Conservation (phyloP, 2,329 filamentous ascomycete genomes). For the Ophiostoma quercus region DNA sequence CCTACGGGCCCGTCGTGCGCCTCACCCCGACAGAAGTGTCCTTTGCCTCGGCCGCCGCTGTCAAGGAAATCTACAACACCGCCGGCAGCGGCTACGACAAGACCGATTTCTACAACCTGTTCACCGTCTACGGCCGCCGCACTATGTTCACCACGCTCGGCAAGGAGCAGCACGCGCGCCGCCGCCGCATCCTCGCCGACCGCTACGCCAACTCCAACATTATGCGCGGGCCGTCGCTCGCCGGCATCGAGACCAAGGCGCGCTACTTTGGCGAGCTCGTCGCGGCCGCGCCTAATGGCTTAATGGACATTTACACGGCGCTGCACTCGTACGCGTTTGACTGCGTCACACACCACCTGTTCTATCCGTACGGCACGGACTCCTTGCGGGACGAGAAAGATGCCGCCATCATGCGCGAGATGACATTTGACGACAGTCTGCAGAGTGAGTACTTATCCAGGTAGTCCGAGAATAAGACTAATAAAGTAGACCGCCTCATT, state of each 20-base stretch:
- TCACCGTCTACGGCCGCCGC: slow-evolving; percentile 52
- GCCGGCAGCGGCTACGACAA: slow-evolving; percentile 61
- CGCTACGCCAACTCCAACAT: slow-evolving; percentile 65
- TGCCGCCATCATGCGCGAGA: slow-evolving; percentile 61
- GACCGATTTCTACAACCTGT: slow-evolving; percentile 59
- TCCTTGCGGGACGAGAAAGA: slow-evolving; percentile 53
- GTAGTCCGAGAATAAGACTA: no score
- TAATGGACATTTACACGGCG: slow-evolving; percentile 58
- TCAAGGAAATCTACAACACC: slow-evolving; percentile 60
- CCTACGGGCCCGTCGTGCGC: slow-evolving; percentile 54
- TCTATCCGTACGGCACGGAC: slow-evolving; percentile 59
- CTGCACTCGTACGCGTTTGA: slow-evolving; percentile 66
- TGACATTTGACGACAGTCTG: slow-evolving; percentile 62
- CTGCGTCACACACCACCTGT: slow-evolving; percentile 64
- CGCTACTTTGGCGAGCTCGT: slow-evolving; percentile 52
- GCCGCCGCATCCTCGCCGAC: slow-evolving; percentile 60
- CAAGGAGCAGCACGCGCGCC: slow-evolving; percentile 56
- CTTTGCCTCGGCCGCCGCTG: slow-evolving; percentile 50
- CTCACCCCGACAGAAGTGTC: slow-evolving; percentile 55
- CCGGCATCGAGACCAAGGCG: slow-evolving; percentile 54
- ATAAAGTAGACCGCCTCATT: slow-evolving; percentile 50
- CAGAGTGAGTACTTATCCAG: slow-evolving; percentile 56
- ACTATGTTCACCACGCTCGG: slow-evolving; percentile 58
- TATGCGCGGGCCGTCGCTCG: slow-evolving; percentile 49
- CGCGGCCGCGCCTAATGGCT: slow-evolving; percentile 39